Percentiles rank a stretch among this genome's conserved stretches.
These are phyloP conservation scores for Hibiscus mutabilis DNA, from an alignment of 345 rosid species.

Conservation along the genomic window DNA sequence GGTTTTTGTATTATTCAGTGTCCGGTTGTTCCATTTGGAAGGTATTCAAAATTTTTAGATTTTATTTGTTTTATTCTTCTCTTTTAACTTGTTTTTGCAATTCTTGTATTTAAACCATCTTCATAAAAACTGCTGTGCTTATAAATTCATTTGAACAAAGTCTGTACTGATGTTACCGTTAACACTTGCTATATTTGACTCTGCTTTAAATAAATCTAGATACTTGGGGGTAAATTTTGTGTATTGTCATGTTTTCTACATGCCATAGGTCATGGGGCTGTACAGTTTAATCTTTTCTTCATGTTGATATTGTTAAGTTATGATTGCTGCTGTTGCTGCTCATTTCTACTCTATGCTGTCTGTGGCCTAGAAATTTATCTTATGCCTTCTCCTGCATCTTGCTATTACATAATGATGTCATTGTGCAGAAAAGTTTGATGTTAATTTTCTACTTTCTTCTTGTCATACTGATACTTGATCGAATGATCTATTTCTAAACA, in stretches of 20 bases:
- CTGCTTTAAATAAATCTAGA: not conserved
- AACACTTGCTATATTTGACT: not conserved
- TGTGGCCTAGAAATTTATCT: not conserved
- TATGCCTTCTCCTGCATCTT: not conserved
- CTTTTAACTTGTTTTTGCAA: not conserved
- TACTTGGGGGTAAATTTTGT: constrained; percentile 4
- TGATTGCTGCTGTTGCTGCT: not conserved
- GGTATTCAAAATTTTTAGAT: constrained; percentile 32
- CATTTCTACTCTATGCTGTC: not conserved
- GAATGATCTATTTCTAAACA: constrained; percentile 29
- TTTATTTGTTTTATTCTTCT: not conserved
- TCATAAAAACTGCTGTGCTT: not conserved
- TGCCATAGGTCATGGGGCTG: not conserved
- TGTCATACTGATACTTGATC: constrained; percentile 14
- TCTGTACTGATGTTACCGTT: not conserved
- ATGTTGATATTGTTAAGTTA: not conserved
- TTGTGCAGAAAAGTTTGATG: not conserved
- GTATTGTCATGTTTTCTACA: not conserved
- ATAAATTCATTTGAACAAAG: not conserved
- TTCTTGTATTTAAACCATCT: not conserved
- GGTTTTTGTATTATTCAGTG: constrained; percentile 77
- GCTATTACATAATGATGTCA: not conserved
- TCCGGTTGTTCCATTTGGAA: constrained; percentile 91
- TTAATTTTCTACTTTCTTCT: not conserved
- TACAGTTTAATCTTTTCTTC: not conserved